Evolutionary conservation across 768 basidiomycete genomes (phyloP).

Genomic region (Serendipita sp.): DNA sequence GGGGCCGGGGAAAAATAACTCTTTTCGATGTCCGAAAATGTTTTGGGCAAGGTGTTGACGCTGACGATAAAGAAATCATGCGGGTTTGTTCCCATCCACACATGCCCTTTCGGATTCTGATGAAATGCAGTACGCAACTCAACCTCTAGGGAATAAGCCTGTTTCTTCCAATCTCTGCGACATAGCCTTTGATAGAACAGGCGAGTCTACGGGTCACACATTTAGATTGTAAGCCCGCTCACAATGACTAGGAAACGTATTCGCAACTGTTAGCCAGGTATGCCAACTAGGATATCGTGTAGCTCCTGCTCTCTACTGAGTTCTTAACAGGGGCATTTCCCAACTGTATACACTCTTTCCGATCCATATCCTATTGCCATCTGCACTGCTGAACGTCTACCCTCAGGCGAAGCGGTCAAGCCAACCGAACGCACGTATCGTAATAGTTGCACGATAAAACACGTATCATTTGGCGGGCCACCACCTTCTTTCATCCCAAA

Average conservation of each 20-base stretch:
- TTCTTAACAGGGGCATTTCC: constrained; percentile 38
- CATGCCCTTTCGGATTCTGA: not conserved
- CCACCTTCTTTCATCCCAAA: constrained; percentile 17
- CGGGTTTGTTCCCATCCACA: not conserved
- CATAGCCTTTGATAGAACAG: constrained; percentile 43
- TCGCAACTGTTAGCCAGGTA: constrained; percentile 5
- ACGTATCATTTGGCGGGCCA: constrained; percentile 57
- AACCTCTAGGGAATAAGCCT: not conserved
- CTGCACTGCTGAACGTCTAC: constrained; percentile 40
- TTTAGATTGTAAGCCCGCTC: not conserved
- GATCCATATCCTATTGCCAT: constrained; percentile 57
- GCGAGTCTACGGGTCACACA: constrained; percentile 20
- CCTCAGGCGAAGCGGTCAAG: constrained; percentile 35
- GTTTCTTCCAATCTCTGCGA: not conserved
- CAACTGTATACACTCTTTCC: constrained; percentile 50
- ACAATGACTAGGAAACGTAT: not conserved
- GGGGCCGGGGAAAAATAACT: constrained; percentile 34
- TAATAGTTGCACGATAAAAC: constrained; percentile 72
- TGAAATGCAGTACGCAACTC: not conserved
- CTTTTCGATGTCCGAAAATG: constrained; percentile 1
- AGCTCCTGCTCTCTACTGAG: not conserved
- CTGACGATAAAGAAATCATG: not conserved
- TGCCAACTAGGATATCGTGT: not conserved
- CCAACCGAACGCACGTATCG: constrained; percentile 37
- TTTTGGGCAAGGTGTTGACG: not conserved